phyloP scores from a whole-genome alignment of 1,139 yeast species.

The Magnusiomyces suaveolens region DNA sequence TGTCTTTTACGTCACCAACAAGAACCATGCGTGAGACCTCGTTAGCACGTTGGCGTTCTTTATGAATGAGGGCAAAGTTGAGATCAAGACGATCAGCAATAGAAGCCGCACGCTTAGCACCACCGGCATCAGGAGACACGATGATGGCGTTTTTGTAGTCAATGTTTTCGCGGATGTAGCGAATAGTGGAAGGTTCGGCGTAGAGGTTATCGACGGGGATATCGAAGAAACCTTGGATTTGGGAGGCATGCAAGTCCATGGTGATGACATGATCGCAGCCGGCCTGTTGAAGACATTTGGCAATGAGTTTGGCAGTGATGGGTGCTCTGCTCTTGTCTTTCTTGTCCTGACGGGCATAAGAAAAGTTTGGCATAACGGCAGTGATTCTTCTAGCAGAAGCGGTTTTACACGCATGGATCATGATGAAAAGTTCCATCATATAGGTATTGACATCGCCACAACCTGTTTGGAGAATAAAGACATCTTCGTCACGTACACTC shows the following conservation, averaged over 20 bases:
- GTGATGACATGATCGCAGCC: conserved; percentile 96
- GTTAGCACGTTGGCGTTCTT: conserved; percentile 89
- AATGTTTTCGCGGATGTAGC: conserved; percentile 68
- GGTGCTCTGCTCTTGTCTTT: conserved; percentile 96
- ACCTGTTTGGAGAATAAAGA: conserved; percentile 81
- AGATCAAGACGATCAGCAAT: conserved; percentile 85
- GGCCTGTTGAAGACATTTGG: conserved; percentile 87
- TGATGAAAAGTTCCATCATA: conserved; percentile 74
- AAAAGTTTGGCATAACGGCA: conserved; percentile 90
- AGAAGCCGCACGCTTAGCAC: conserved; percentile 95
- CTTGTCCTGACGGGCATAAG: conserved; percentile 96
- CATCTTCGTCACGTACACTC: conserved; percentile 91
- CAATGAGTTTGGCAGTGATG: conserved; percentile 90
- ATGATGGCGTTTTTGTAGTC: conserved; percentile 57
- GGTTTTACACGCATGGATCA: conserved; percentile 89
- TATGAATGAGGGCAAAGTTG: conserved; percentile 93
- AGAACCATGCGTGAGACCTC: conserved; percentile 90
- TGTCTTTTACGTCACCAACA: conserved; percentile 86
- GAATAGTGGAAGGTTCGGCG: conserved; percentile 87
- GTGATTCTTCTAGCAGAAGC: conserved; percentile 94
- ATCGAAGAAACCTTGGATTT: conserved; percentile 95
- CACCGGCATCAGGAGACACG: conserved; percentile 97
- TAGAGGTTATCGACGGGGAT: conserved; percentile 93
- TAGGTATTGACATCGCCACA: conserved; percentile 81
- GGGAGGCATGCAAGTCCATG: conserved; percentile 97